Percentiles rank a stretch among this genome's conserved stretches.
Conservation (phyloP, 2,329 filamentous ascomycete species). For the Colletotrichum plurivorum region DNA sequence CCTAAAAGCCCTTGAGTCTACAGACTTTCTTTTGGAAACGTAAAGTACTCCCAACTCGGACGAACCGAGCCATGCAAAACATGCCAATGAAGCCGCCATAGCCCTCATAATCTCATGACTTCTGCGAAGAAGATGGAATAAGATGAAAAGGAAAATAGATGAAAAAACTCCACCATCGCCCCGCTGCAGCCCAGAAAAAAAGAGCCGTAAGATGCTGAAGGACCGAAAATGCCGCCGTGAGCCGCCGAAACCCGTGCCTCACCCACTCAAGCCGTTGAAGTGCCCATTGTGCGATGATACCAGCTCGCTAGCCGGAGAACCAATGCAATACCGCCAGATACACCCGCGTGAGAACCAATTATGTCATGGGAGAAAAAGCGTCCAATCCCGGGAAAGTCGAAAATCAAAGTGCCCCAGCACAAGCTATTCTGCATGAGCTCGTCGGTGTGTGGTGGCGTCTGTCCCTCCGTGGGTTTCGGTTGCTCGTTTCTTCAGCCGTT, state of each 20-base stretch:
- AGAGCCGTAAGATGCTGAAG: neutral
- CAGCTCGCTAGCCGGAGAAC: slow-evolving; percentile 19
- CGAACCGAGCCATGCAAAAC: slow-evolving; percentile 2
- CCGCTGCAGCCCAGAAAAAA: slow-evolving; percentile 14
- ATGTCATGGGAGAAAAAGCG: slow-evolving; percentile 20
- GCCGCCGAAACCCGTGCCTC: neutral
- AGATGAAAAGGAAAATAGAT: neutral
- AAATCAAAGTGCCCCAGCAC: slow-evolving; percentile 2
- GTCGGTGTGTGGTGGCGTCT: neutral
- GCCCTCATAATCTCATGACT: slow-evolving; percentile 27
- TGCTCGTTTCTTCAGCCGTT: neutral
- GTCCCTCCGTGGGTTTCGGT: neutral
- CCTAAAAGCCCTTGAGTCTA: too few relatives aligned
- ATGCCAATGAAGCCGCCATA: slow-evolving; percentile 4
- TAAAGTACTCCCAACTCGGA: neutral
- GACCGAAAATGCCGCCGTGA: slow-evolving; percentile 15
- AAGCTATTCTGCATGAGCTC: slow-evolving; percentile 3
- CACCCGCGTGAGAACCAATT: slow-evolving; percentile 22
- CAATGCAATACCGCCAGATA: slow-evolving; percentile 32
- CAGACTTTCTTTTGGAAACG: too few relatives aligned
- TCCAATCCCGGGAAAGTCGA: slow-evolving; percentile 22
- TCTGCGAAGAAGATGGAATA: neutral
- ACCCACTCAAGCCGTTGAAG: slow-evolving; percentile 21
- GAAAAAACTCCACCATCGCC: slow-evolving; percentile 33
- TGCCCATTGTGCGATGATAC: slow-evolving; percentile 29